Base-by-base conservation (phyloP, 2,329 filamentous ascomycete genomes). In the Didymella sp. region DNA sequence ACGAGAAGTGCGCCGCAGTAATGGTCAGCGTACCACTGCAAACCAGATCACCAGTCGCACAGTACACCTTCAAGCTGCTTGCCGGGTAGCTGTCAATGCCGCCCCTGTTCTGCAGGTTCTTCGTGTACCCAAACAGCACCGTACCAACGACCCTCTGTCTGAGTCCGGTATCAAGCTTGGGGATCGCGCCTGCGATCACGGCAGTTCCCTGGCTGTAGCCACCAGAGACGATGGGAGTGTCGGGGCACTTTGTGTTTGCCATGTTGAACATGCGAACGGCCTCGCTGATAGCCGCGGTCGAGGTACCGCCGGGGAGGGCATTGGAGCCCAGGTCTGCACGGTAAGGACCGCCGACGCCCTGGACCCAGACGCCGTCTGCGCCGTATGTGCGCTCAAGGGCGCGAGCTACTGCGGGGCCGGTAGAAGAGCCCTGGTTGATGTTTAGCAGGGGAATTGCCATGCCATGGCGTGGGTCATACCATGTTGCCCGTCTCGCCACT, bases 121-220 rank as follows among this genome's bases (percentile, higher is more conserved):
- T 69, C 6, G 77, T 78, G 64, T 79, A 76, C 12, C 77, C 76
- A 44, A 76, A 79, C 15, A 77, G 65, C 24, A 77, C 76, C 2
- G 75, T 66, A 13, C 76, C 77, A n/a, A 72, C 72, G 52, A 78
- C 66, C 25, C 69, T 66, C 25, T 65, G 48, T 49, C 68, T 67
- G 19, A 76, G 64, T 1, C 60, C 56, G 13, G 62, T 27, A 13
- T 61, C 60, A 7, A 76, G 66, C 9, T 65, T 62, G 17, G 68
- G 60, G 43, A 78, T 67, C 0, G 76, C 67, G 12, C 66, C 70
- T 2, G 74, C 73, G 25, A 77, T 76, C 30, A 78, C 64, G 12
- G 77, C 77, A 4, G 74, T 69, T 35, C 77, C 76, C 69, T 79
- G 77, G 42, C 72, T 77, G 41, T 79, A 80, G 5, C 77, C 78